phyloP scores from a whole-genome alignment of 1,284 basidiomycete species.

The Mycena sp. region DNA sequence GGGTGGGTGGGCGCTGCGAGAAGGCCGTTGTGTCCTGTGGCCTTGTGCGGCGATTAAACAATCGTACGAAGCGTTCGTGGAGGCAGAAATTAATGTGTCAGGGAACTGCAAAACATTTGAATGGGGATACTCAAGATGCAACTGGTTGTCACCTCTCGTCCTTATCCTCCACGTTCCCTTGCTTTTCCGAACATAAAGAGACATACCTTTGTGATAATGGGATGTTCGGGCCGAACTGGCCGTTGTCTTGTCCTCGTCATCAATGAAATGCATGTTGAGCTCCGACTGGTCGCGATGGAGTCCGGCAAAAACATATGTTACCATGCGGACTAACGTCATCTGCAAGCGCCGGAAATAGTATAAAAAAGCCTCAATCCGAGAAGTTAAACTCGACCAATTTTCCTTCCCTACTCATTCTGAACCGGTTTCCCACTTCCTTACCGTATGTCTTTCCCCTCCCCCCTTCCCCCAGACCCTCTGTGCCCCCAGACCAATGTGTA shows the following conservation, averaged over 20 bases:
- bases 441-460: not conserved
- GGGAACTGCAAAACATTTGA: not conserved
- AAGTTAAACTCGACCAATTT: not conserved
- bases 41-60: no score
- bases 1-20: not conserved
- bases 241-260: no score
- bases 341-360: not conserved
- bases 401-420: not conserved
- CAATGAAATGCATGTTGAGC: not conserved
- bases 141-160: not conserved
- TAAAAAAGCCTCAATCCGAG: not conserved
- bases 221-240: constrained; percentile 3
- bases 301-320: constrained; percentile 2
- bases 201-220: not conserved
- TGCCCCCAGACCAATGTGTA: not conserved
- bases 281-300: no score
- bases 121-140: not conserved
- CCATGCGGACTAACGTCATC: constrained; percentile 17
- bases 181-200: not conserved
- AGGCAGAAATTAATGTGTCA: no score
- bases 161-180: not conserved
- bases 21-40: no score
- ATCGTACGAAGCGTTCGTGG: no score
- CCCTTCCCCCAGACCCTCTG: not conserved
- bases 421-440: not conserved